Conservation (phyloP, 352 stramenopile species). For the Phytophthora melonis region DNA sequence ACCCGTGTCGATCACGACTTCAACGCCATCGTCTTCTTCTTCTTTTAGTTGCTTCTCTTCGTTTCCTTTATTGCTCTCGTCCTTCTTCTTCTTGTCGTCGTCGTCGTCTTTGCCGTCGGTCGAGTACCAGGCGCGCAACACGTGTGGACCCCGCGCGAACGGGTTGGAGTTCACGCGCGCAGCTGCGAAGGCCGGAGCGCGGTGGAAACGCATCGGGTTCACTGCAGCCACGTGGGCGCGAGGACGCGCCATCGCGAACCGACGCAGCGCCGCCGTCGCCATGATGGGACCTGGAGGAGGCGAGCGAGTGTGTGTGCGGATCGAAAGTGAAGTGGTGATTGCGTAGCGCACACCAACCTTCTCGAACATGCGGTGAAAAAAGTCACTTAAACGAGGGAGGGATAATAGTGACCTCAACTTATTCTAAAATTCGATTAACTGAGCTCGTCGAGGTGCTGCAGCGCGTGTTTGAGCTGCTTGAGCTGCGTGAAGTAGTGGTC, state of each 20-base stretch:
- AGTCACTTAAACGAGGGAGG: conserved; percentile 13
- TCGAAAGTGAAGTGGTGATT: conserved; percentile 11
- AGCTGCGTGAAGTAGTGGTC: conserved; percentile 80
- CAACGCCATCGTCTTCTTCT: conserved; percentile 39
- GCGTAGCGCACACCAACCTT: conserved; percentile 16
- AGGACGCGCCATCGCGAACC: conserved; percentile 40
- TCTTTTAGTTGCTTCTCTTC: conserved; percentile 13
- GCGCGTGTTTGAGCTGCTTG: conserved; percentile 76
- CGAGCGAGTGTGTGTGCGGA: background rate
- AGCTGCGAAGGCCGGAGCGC: conserved; percentile 7
- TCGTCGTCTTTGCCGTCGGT: conserved; percentile 36
- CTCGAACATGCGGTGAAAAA: conserved; percentile 12
- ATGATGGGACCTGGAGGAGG: conserved; percentile 20
- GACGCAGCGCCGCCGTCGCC: conserved; percentile 49
- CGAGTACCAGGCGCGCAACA: conserved; percentile 40
- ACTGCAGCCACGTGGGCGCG: background rate
- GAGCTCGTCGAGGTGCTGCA: conserved; percentile 81
- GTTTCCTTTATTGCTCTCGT: background rate
- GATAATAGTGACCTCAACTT: conserved; percentile 16
- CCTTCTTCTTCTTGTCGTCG: background rate
- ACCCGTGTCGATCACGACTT: conserved; percentile 71
- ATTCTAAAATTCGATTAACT: conserved; percentile 18
- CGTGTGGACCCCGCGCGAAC: conserved; percentile 15
- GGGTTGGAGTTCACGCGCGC: conserved; percentile 12
- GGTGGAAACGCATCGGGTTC: conserved; percentile 9